These are phyloP conservation scores for Tetrapyrgos nigripes DNA, from an alignment of 1,284 basidiomycete genomes.

Conservation along the genomic window DNA sequence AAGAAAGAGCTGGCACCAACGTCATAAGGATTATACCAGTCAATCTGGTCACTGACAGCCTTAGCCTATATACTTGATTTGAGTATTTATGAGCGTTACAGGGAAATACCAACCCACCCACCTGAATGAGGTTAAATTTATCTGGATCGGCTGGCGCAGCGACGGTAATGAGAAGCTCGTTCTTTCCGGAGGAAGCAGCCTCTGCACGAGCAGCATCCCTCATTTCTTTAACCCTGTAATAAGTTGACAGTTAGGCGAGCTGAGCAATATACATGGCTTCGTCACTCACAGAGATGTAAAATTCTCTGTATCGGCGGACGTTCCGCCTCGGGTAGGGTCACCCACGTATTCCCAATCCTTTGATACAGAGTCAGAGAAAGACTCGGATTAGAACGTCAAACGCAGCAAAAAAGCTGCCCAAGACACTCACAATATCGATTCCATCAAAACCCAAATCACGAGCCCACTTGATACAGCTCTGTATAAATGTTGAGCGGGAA, in stretches of 20 bases:
- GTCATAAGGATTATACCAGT: slow-evolving; percentile 1
- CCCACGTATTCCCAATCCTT: too few relatives aligned
- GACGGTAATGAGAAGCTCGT: not conserved
- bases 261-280: not conserved
- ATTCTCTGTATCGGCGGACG: not conserved
- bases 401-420: too few relatives aligned
- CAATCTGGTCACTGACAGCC: not conserved
- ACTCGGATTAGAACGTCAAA: too few relatives aligned
- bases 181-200: not conserved
- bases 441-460: too few relatives aligned
- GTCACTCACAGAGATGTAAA: not conserved
- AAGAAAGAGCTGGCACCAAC: too few relatives aligned
- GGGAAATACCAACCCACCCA: too few relatives aligned
- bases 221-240: not conserved
- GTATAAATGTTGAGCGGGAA: too few relatives aligned
- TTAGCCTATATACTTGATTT: too few relatives aligned
- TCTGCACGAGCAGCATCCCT: not conserved
- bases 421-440: too few relatives aligned
- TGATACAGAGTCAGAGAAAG: too few relatives aligned
- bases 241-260: not conserved
- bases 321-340: not conserved
- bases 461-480: too few relatives aligned
- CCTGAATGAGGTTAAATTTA: not conserved
- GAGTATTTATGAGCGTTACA: too few relatives aligned
- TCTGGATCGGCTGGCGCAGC: not conserved